These are phyloP conservation scores for Stephanodiscus triporus DNA, from an alignment of 108 stramenopile species.

Conservation along the genomic window DNA sequence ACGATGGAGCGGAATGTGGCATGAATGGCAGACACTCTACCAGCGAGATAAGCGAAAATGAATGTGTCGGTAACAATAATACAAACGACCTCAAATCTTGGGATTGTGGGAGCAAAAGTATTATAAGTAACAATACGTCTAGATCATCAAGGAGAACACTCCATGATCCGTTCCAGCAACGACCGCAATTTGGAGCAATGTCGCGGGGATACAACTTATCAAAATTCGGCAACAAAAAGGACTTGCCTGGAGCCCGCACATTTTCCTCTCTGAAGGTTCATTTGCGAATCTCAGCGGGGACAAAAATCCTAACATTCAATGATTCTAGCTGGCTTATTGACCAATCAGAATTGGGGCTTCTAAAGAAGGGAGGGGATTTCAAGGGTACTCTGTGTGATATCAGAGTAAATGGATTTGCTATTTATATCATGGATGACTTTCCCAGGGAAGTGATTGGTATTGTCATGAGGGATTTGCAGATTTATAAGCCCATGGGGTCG, in stretches of 20 bases:
- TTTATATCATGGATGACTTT: slow-evolving; percentile 45
- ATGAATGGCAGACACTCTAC: not conserved
- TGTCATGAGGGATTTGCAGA: slow-evolving; percentile 30
- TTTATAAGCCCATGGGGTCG: slow-evolving; percentile 39
- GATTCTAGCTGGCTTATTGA: slow-evolving; percentile 33
- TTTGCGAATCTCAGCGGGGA: slow-evolving; percentile 42
- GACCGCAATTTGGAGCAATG: slow-evolving; percentile 2
- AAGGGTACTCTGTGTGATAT: slow-evolving; percentile 32
- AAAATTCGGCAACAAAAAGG: slow-evolving; percentile 38
- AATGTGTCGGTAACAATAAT: not conserved
- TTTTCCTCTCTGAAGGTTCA: slow-evolving; percentile 28
- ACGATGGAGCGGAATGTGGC: not conserved
- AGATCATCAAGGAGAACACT: not conserved
- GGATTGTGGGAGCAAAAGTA: not conserved
- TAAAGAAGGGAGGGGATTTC: slow-evolving; percentile 42
- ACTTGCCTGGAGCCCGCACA: slow-evolving; percentile 32
- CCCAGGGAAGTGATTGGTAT: slow-evolving; percentile 47
- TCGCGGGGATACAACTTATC: slow-evolving; percentile 37
- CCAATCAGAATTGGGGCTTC: slow-evolving; percentile 36
- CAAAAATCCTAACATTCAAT: slow-evolving; percentile 48
- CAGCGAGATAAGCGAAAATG: slow-evolving; percentile 1
- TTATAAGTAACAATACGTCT: slow-evolving; percentile 3
- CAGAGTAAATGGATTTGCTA: slow-evolving; percentile 20
- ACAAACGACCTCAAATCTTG: not conserved
- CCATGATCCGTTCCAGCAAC: not conserved